Percentiles rank a stretch among this genome's conserved stretches.
These are phyloP conservation scores for Peronospora destructor DNA, from an alignment of 352 stramenopile genomes.

Conservation along the genomic window DNA sequence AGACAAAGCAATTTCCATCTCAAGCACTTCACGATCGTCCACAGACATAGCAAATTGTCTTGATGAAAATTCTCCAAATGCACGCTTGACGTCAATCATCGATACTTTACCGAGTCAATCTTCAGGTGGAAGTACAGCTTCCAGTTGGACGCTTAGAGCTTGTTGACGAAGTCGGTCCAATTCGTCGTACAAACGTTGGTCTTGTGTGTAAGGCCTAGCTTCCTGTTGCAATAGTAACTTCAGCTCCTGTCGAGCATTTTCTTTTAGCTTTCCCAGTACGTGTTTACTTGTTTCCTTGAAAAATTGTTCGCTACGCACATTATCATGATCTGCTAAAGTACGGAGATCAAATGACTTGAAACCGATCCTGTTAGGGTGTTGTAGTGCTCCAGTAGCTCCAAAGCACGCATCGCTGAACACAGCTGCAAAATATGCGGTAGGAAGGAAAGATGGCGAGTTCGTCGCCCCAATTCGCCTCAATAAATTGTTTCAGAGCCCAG, in stretches of 20 bases:
- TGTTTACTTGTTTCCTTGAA: slow-evolving; percentile 10
- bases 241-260: slow-evolving; percentile 12
- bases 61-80: slow-evolving; percentile 8
- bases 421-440: slow-evolving; percentile 34
- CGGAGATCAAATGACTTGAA: slow-evolving; percentile 16
- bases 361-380: slow-evolving; percentile 14
- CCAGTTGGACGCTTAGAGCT: slow-evolving; percentile 15
- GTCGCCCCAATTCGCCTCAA: slow-evolving; percentile 21
- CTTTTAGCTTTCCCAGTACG: slow-evolving; percentile 9
- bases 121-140: slow-evolving; percentile 6
- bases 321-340: slow-evolving; percentile 9
- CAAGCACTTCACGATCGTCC: slow-evolving; percentile 31
- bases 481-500: slow-evolving; percentile 20
- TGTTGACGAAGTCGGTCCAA: slow-evolving; percentile 23
- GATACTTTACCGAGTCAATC: slow-evolving; percentile 14
- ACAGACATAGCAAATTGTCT: slow-evolving; percentile 11
- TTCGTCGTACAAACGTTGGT: slow-evolving; percentile 22
- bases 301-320: slow-evolving; percentile 17
- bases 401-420: slow-evolving; percentile 27
- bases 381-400: slow-evolving; percentile 26
- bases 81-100: slow-evolving; percentile 11
- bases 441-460: slow-evolving; percentile 20
- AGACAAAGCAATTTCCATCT: slow-evolving; percentile 32
- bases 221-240: slow-evolving; percentile 21
- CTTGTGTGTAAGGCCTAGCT: slow-evolving; percentile 36